A percentile compares a stretch with the other conserved stretches of the same genome.
These are phyloP conservation scores for Cordyceps javanica DNA, from an alignment of 2,329 filamentous ascomycete species.

Conservation along the genomic window DNA sequence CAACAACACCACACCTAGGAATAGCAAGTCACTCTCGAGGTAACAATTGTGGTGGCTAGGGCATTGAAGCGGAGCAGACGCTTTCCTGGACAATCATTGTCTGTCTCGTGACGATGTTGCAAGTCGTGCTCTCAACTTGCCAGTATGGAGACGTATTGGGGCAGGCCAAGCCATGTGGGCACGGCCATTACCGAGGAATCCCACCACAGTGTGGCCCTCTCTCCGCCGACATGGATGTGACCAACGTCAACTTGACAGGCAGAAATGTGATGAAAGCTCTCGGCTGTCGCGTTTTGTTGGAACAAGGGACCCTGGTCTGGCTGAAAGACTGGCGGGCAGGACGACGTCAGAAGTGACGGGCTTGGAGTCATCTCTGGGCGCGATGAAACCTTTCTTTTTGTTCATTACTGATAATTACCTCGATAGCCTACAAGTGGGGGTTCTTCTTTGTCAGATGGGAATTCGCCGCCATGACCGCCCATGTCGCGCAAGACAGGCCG, in stretches of 20 bases:
- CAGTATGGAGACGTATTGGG: neutral
- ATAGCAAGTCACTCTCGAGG: too few relatives aligned
- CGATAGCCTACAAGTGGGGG: too few relatives aligned
- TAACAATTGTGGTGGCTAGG: too few relatives aligned
- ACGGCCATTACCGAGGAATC: constrained; percentile 7
- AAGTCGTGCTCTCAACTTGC: neutral
- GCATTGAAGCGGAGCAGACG: neutral
- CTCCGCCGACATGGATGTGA: neutral
- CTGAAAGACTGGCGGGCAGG: neutral
- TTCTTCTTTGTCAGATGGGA: too few relatives aligned
- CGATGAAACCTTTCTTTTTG: neutral
- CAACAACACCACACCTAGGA: too few relatives aligned
- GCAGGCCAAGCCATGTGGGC: neutral
- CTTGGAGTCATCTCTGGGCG: neutral
- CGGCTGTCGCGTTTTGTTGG: neutral
- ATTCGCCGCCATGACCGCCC: too few relatives aligned
- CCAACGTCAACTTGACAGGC: neutral
- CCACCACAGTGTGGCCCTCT: neutral
- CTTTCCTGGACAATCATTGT: neutral
- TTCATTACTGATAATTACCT: too few relatives aligned
- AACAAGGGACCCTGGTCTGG: neutral
- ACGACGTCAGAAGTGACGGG: neutral
- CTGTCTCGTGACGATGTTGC: too few relatives aligned
- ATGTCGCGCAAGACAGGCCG: too few relatives aligned
- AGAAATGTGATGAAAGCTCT: neutral